Base-by-base conservation (phyloP, 192 early-diverging fungal species). In the Phlyctochytrium bullatum region DNA sequence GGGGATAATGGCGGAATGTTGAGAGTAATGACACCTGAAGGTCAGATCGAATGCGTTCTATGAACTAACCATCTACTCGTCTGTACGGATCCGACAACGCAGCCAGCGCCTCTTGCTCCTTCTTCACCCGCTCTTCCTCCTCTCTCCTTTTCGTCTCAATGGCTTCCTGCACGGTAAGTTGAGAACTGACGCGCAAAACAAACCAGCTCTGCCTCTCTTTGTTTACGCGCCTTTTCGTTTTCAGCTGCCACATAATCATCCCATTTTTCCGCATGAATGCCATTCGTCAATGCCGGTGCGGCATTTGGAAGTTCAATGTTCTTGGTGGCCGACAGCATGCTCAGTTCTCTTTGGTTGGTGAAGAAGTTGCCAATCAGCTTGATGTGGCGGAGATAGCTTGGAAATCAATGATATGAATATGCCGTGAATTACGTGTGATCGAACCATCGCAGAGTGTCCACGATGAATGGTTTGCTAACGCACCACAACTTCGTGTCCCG, bases 261-360 rank as follows among this genome's bases (percentile, higher is more conserved):
- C 66, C 66, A 67, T 34, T 67, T 67, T 60, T 67, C 66, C 25
- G 30, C 66, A 24, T 32, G 66, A 25, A 67, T 61, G 24, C 34
- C 66, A 20, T 16, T 31, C 25, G 36, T 40, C 2, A 67, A 40
- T 2, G 66, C 52, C 1, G 6, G 3, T 1, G 59, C 30, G 16
- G 40, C 10, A 47, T 20, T 47, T 59, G 54, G 20, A 3, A 14
- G 27, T 51, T 67, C 4, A 14, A 67, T 25, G 23, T 2, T 20
- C 24, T n/a, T 20, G 24, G 57, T 10, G 6, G 30, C 32, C 20
- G 29, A 17, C 0, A 35, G 57, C 17, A 29, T 47, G 24, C 40
- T 17, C 2, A 67, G 6, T 60, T 57, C 36, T 2, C 58, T 53
- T 17, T 53, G 57, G 1, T 31, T 20, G 34, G 36, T 40, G 32